These are phyloP conservation scores for Hyparrhenia diplandra DNA, from an alignment of 176 grass and related monocot species.

Conservation along the genomic window DNA sequence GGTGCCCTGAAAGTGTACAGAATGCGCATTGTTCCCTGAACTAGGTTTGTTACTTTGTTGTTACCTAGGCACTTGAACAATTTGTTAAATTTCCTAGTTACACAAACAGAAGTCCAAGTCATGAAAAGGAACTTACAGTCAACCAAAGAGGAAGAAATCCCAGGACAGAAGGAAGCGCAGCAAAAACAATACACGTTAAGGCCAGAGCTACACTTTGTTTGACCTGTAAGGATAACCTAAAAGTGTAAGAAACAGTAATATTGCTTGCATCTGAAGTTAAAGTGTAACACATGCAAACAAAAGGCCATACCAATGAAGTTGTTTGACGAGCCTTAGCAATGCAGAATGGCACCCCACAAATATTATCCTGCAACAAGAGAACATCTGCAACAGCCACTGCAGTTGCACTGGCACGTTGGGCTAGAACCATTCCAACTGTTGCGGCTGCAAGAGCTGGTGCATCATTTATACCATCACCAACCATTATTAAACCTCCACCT, in stretches of 20 bases:
- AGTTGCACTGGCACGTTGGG: conserved; percentile 88
- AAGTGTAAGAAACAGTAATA: conserved; percentile 29
- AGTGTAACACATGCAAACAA: not conserved
- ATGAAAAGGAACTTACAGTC: conserved; percentile 55
- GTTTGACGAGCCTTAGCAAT: conserved; percentile 94
- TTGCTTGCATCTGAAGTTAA: not conserved
- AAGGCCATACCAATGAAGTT: conserved; percentile 65
- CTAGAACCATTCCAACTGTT: conserved; percentile 91
- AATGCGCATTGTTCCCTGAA: too few species aligned
- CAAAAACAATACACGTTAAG: conserved; percentile 85
- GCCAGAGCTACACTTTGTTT: conserved; percentile 99
- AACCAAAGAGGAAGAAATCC: conserved; percentile 99
- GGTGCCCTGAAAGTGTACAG: too few species aligned
- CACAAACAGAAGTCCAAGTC: not conserved
- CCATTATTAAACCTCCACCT: conserved; percentile 98
- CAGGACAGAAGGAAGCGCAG: conserved; percentile 90
- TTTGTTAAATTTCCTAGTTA: not conserved
- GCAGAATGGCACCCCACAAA: conserved; percentile 82
- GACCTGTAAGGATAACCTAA: conserved; percentile 61
- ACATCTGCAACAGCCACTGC: conserved; percentile 62
- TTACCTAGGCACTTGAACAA: not conserved
- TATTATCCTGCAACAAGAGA: conserved; percentile 84
- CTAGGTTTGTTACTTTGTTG: too few species aligned
- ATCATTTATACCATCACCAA: conserved; percentile 99
- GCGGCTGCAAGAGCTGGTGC: conserved; percentile 93